phyloP scores from a whole-genome alignment of 202 grass and related monocot genomes.

The Hordeum pubiflorum region DNA sequence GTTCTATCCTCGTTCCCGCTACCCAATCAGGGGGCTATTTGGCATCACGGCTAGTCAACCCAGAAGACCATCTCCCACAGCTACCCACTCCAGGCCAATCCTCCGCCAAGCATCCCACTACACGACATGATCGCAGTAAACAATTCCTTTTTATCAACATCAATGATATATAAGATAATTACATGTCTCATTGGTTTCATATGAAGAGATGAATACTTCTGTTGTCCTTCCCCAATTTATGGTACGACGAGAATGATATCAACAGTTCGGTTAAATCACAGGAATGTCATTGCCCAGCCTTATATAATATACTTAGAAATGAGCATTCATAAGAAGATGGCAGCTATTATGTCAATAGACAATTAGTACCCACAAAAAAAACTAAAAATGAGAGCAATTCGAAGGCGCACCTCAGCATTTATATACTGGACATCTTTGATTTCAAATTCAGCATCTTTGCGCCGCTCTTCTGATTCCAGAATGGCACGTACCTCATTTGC shows the following conservation, averaged over 20 bases:
- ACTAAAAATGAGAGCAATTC: slow-evolving; percentile 24
- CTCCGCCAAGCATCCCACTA: neutral
- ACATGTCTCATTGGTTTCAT: slow-evolving; percentile 1
- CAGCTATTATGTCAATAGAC: neutral
- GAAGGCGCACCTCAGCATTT: slow-evolving; percentile 63
- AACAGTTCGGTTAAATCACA: neutral
- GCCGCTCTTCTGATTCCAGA: slow-evolving; percentile 56
- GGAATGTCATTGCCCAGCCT: neutral
- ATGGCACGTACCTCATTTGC: slow-evolving; percentile 45
- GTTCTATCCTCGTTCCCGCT: neutral
- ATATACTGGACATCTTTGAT: slow-evolving; percentile 86
- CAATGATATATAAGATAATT: neutral
- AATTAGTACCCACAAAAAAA: slow-evolving; percentile 8
- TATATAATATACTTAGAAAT: neutral
- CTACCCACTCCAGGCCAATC: neutral
- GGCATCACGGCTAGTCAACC: neutral
- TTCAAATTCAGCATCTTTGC: slow-evolving; percentile 56
- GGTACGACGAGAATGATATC: neutral
- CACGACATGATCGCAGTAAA: neutral
- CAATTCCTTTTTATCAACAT: neutral
- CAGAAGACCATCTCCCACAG: neutral
- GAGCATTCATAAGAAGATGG: slow-evolving; percentile 1
- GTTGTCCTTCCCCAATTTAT: neutral
- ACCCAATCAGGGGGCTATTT: neutral
- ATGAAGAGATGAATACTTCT: neutral